Base-by-base conservation (phyloP, 2,329 filamentous ascomycete species). In the Cladosporium sp. region DNA sequence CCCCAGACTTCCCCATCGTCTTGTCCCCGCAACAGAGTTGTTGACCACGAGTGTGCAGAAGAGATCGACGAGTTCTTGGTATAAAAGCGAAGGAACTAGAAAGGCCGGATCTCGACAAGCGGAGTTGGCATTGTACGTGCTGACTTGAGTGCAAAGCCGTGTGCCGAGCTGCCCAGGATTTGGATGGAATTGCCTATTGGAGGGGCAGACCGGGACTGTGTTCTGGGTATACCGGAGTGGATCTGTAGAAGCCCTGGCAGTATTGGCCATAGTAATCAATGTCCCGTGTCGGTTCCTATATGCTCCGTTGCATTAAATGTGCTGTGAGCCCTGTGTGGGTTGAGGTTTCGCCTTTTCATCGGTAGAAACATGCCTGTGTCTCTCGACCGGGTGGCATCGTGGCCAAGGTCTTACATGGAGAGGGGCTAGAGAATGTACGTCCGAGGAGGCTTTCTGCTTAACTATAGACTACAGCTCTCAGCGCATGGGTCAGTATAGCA, bases 141-240 rank as follows among this genome's bases (percentile, higher is more conserved):
- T 30, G 58, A 18, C 25, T 3, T 60, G 30, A 18, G n/a, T 23
- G 34, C 39, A 63, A 54, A 34, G n/a, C 53, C 59, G 46, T 54
- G 25, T 13, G 59, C 59, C 59, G 59, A 53, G 59, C 59, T 48
- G 58, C 58, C 58, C 58, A 60, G 58, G 36, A 39, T 57, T 21
- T 39, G 28, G 13, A 34, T 21, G 54, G 30, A 3, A 25, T 21
- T 32, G 30, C n/a, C 32, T 3, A 57, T 39, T 57, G 54, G 54
- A 39, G 18, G 21, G n/a, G n/a, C 30, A 34, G 32, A 23, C 14
- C 3, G 18, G n/a, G n/a, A n/a, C 8, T 23, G 21, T 57, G 54
- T 32, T 57, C 54, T 57, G 54, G 32, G 53, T 56, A 25, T 36
- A 23, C 30, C 25, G n/a, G 11, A 7, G 30, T 54, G 16, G 51